A percentile compares a stretch with the other conserved stretches of the same genome.
These are phyloP conservation scores for Wickerhamiella kazuoi DNA, from an alignment of 805 yeast genomes.

Conservation along the genomic window DNA sequence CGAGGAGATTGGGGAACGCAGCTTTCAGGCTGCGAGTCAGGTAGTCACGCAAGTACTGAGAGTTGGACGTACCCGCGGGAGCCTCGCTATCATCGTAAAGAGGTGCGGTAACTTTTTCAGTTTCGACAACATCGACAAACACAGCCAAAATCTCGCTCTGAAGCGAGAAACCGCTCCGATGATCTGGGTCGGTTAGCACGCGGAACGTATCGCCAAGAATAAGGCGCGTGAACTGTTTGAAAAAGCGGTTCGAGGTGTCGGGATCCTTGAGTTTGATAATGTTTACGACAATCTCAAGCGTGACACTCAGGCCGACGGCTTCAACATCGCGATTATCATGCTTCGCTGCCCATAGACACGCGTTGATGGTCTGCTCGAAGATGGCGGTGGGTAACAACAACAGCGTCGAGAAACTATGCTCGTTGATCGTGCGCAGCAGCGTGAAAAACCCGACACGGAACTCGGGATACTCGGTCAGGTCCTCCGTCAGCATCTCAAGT, in stretches of 20 bases:
- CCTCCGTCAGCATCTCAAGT: conserved; percentile 84
- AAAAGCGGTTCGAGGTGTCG: conserved; percentile 69
- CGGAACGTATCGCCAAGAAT: conserved; percentile 82
- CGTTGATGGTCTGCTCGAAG: conserved; percentile 77
- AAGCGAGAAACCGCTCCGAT: conserved; percentile 82
- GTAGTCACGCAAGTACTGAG: conserved; percentile 60
- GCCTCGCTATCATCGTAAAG: conserved; percentile 67
- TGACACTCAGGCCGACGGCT: conserved; percentile 70
- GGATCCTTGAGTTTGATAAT: conserved; percentile 49
- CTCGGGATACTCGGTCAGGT: conserved; percentile 92
- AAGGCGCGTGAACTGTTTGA: conserved; percentile 72
- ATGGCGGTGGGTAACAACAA: conserved; percentile 81
- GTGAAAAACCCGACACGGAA: conserved; percentile 93
- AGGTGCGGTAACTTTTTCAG: conserved; percentile 55
- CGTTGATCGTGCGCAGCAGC: conserved; percentile 69
- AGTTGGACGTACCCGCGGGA: conserved; percentile 69
- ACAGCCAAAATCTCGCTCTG: conserved; percentile 75
- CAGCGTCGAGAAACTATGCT: conserved; percentile 70
- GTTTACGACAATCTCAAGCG: conserved; percentile 67
- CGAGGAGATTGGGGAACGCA: conserved; percentile 86
- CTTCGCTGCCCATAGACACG: conserved; percentile 95
- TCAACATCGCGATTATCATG: conserved; percentile 96
- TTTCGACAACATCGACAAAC: conserved; percentile 67
- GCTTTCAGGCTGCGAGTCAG: conserved; percentile 61
- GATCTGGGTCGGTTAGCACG: conserved; percentile 92